Evolutionary conservation across 345 rosid genomes (phyloP), one percentile per base, ranked within the genome.

Genomic region (Citrus glauca): DNA sequence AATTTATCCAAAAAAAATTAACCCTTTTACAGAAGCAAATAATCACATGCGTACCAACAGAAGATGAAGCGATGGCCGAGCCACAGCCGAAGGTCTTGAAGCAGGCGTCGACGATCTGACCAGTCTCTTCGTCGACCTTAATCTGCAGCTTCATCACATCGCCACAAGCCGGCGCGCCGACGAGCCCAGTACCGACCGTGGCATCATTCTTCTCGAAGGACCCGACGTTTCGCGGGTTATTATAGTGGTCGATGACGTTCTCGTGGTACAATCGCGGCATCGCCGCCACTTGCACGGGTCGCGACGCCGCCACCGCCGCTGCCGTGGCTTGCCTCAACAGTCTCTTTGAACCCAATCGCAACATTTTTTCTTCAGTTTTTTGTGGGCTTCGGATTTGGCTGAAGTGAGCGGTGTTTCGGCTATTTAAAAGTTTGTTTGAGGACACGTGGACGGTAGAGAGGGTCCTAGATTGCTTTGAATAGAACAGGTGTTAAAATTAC

Each of bases 21-120:
- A 48, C 53, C 24, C 22, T 0, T 98, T 98, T 32, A 35, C 55
- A 9, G 3, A 45, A 71, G 27, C 19, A 61, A 5, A 22, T 9
- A 74, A 64, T n/a, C 35, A 80, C 89, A 16, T 13, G 98, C 99
- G 0, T 73, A 95, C 98, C 98, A 1, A 95, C 98, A 40, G 98
- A 95, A 14, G 98, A 95, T 5, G 98, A 96, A 0, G 99, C 99
- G 74, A 97, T 94, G 7, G 99, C 98, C 0, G 99, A 97, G 0
- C 99, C 99, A 74, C 98, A 97, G 19, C 99, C 99, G 69, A 97
- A 97, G 71, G 99, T 97, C 91, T 97, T 97, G 78, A 97, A 97
- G 33, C 99, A 79, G 72, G 99, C 98, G 78, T 97, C 98, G 5
- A 85, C 75, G 81, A 97, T 97, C 83, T 91, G 83, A 7, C 97